Evolutionary conservation across 805 yeast genomes (phyloP).

Genomic region (Maudiozyma barnettii): DNA sequence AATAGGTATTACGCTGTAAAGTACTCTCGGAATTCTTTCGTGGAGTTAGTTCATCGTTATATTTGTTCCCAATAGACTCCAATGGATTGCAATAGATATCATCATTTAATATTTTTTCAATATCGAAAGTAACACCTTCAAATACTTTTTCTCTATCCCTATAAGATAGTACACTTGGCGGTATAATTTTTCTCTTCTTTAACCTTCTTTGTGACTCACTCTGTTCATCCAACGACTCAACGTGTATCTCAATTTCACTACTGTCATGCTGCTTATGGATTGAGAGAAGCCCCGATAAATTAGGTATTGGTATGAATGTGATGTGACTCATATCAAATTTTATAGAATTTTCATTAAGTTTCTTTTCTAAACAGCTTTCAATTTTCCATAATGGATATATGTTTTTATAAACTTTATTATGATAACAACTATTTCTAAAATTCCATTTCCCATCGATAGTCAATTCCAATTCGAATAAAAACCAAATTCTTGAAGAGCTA

Average conservation of each 20-base stretch:
- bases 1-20: no score
- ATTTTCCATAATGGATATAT: conserved; percentile 17
- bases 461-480: conserved; percentile 29
- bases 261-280: not conserved
- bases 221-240: conserved; percentile 1
- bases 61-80: not conserved
- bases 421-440: conserved; percentile 24
- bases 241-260: conserved; percentile 6
- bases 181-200: conserved; percentile 6
- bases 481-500: conserved; percentile 17
- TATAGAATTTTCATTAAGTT: not conserved
- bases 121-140: conserved; percentile 10
- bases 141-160: conserved; percentile 16
- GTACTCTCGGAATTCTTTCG: not conserved
- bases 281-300: not conserved
- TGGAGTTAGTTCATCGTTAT: not conserved
- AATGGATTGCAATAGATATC: not conserved
- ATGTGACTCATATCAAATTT: conserved; percentile 10
- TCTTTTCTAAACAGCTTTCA: conserved; percentile 7
- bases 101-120: conserved; percentile 8
- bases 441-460: conserved; percentile 14
- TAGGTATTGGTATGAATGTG: conserved; percentile 6
- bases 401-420: conserved; percentile 16
- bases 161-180: conserved; percentile 11
- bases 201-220: not conserved